Base-by-base conservation (phyloP, 2,329 filamentous ascomycete genomes). In the Nigrospora oryzae region DNA sequence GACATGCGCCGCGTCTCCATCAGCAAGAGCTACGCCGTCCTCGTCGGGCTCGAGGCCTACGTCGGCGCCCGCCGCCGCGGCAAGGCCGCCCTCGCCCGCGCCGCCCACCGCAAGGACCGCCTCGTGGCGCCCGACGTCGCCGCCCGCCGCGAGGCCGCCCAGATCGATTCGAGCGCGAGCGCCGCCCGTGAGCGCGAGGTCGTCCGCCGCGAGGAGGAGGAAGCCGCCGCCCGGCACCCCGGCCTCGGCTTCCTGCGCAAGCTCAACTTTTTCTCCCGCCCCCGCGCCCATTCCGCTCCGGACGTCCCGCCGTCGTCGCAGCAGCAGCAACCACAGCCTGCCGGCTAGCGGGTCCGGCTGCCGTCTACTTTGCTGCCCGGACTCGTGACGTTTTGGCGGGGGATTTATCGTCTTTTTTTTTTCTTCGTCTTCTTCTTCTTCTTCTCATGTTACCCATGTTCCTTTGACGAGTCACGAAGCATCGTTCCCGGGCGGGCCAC, bases 21-120 rank as follows among this genome's bases (percentile, higher is more conserved):
- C 38, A 88, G 83, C 36, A 83, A 89, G 54, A 84, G 84, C 2
- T 95, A 95, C 58, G 83, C 86, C 0, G 81, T 95, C 1, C 72
- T 95, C 1, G 77, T 90, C 1, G 90, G 90, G 0, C 71, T 95
- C 5, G 89, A 95, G 67, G 77, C 81, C 13, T 95, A 94, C 58
- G 66, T 84, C 41, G 81, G 81, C 55, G 83, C 83, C 32, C 40
- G 40, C 3, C 40, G 40, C 13, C 35, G 36, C 32, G 40, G 33
- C 4, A 23, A 30, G 2, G 33, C 19, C 33, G 40, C 33, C n/a
- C 13, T 42, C 3, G 32, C 23, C 16, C 35, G 36, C 19, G 33
- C 33, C 4, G 36, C 33, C 13, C 40, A 35, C 14, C 40, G 30
- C 23, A 32, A 33, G 13, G 40, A 42, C 19, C 13, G 15, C 13